Conservation (phyloP, 306 rosid genomes). For the Pterocarpus macrocarpus region DNA sequence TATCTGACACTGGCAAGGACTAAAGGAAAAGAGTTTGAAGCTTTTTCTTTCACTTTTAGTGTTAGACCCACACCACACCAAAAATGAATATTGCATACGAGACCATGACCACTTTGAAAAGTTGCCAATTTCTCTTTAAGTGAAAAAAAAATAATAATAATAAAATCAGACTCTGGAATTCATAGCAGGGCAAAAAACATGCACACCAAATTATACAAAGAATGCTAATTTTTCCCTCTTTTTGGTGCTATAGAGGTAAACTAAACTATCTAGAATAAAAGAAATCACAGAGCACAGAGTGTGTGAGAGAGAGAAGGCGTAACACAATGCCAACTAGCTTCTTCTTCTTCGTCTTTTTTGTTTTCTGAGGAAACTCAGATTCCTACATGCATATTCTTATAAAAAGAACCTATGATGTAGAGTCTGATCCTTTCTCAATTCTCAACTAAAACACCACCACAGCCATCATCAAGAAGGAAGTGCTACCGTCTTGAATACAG, state of each 20-base stretch:
- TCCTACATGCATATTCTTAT: neutral
- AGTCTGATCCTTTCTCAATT: constrained; percentile 3
- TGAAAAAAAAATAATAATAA: neutral
- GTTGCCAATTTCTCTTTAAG: constrained; percentile 29
- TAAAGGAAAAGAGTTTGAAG: constrained; percentile 14
- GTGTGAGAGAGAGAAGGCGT: constrained; percentile 2
- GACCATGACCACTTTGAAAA: constrained; percentile 28
- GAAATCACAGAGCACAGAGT: constrained; percentile 8
- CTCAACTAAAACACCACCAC: neutral
- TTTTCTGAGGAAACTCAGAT: neutral
- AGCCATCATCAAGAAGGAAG: constrained; percentile 13
- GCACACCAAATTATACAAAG: constrained; percentile 33
- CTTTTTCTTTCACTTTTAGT: constrained; percentile 10
- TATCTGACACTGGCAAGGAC: constrained; percentile 12
- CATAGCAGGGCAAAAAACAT: neutral
- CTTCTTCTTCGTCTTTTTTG: too few species aligned
- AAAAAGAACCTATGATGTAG: constrained; percentile 23
- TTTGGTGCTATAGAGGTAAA: neutral
- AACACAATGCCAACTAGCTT: neutral
- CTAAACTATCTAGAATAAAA: constrained; percentile 5
- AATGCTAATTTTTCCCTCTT: neutral
- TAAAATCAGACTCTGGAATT: neutral
- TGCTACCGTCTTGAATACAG: neutral
- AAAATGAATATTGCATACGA: constrained; percentile 17
- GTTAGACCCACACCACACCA: neutral